Base-by-base conservation (phyloP, 176 grass and related monocot genomes). In the Chrysopogon serrulatus region DNA sequence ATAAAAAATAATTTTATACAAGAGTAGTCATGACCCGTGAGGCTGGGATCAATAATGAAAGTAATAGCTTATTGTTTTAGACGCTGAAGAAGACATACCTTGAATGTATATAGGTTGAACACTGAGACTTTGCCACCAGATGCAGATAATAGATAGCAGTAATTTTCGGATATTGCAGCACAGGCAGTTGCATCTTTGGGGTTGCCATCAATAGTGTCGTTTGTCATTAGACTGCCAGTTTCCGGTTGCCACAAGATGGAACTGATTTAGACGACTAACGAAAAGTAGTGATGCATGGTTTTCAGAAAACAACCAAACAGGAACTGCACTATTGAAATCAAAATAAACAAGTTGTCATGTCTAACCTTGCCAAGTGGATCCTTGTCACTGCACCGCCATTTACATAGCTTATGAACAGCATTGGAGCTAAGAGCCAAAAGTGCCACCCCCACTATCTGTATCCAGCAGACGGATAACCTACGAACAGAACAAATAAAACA, bases 151-250 rank as follows among this genome's bases (percentile, higher is more conserved):
- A n/a, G n/a, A n/a, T n/a, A n/a, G n/a, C n/a, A n/a, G n/a, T n/a
- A n/a, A 8, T 40, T 40, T 40, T 6, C 39, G 39, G n/a, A n/a
- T 53, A 97, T 70, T 51, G 94, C 94, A 71, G 91, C 93, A 77
- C 94, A 97, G 26, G 94, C 91, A 49, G 88, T 97, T 67, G 89
- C 86, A 76, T 97, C 94, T 91, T 97, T 91, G 3, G 91, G 91
- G 44, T 97, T 97, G 74, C 79, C 67, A 66, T 97, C 89, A 62
- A 44, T 86, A 24, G 44, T 97, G 65, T 97, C 94, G 64, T 97
- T 97, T 49, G 86, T 89, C 94, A 97, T 97, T 39, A 85, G 81
- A 79, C 85, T 85, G 31, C 91, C 91, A 68, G 87, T 91, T 80
- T 91, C 70, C 73, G 91, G 91, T 72, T 93, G 94, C 91, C 94